Conservation (phyloP, 441 rosid genomes). For the Jatropha podagrica region DNA sequence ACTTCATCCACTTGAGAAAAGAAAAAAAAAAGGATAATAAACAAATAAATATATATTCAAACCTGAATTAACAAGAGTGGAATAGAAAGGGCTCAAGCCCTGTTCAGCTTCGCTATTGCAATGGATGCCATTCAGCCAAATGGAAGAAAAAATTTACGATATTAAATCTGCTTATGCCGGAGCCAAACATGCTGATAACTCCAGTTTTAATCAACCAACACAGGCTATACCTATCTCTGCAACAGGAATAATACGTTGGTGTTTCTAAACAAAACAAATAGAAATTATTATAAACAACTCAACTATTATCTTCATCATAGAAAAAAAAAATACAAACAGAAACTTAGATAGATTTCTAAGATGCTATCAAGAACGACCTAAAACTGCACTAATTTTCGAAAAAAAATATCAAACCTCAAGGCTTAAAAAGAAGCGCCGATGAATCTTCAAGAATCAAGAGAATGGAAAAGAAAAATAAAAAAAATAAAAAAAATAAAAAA, state of each 20-base stretch:
- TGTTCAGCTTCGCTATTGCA: conserved; percentile 49
- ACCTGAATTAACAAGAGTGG: conserved; percentile 33
- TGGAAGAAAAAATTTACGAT: conserved; percentile 51
- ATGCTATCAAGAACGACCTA: neutral
- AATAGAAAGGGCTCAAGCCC: conserved; percentile 49
- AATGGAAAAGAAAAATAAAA: too few species aligned
- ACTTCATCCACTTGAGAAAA: neutral
- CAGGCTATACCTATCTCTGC: conserved; percentile 17
- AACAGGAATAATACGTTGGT: conserved; percentile 24
- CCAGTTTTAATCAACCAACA: conserved; percentile 41
- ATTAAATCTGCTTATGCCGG: conserved; percentile 27
- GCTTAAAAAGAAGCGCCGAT: neutral
- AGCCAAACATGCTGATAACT: conserved; percentile 54
- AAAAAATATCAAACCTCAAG: neutral
- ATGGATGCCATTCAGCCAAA: conserved; percentile 92
- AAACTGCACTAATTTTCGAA: neutral
- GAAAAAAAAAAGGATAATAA: neutral
- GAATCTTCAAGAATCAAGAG: neutral
- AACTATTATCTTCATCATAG: neutral
- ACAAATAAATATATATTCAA: neutral
- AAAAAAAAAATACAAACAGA: neutral
- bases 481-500: neutral
- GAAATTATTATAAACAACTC: neutral
- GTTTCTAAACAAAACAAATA: neutral
- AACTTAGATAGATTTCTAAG: conserved; percentile 7